Base-by-base conservation (phyloP, 2,329 filamentous ascomycete species). In the Cytospora schulzeri region DNA sequence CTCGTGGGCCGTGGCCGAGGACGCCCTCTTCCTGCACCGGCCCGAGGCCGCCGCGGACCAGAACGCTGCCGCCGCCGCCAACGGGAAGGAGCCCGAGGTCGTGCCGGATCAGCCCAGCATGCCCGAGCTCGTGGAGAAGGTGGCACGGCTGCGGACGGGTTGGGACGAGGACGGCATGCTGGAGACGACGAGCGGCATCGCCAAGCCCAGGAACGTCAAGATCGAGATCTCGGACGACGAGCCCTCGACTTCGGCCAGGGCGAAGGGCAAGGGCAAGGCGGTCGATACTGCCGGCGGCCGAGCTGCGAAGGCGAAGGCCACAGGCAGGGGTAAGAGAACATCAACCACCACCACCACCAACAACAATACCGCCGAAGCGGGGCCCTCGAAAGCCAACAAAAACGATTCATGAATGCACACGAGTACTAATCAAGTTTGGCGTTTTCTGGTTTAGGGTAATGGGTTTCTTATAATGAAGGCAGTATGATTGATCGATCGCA, bases 1-100 rank as follows among this genome's bases (percentile, higher is more conserved):
- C 64, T 88, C 92, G 4, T 97, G 91, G 86, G 84, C 86, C 33
- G 83, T 88, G 35, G 97, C 93, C 75, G 84, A 89, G 64, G 86
- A 90, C 69, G 89, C 87, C 68, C 84, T 97, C 68, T 89, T 91
- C 68, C 80, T 87, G 57, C 72, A 73, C 22, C 62, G 62, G 60
- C 66, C 61, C 54, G 67, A 60, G 59, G 26, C 52, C 45, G 64
- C 57, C 9, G 63, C 60, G 3, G 60, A 65, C 7, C 64, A 60
- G 31, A 68, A 68, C 2, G 62, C 53, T 15, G 38, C 15, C 22
- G 50, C 28, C 19, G 48, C 45, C 3, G 59, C 52, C 4, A 62
- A 57, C 1, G 66, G 57, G 8, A 67, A 69, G 22, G 68, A 64
- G 5, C 35, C 26, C 31, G 55, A 52, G 11, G 38, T n/a, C n/a